A percentile compares a stretch with the other conserved stretches of the same genome.
These are phyloP conservation scores for Pseudogymnoascus sp. DNA, from an alignment of 2,329 filamentous ascomycete species.

Conservation along the genomic window DNA sequence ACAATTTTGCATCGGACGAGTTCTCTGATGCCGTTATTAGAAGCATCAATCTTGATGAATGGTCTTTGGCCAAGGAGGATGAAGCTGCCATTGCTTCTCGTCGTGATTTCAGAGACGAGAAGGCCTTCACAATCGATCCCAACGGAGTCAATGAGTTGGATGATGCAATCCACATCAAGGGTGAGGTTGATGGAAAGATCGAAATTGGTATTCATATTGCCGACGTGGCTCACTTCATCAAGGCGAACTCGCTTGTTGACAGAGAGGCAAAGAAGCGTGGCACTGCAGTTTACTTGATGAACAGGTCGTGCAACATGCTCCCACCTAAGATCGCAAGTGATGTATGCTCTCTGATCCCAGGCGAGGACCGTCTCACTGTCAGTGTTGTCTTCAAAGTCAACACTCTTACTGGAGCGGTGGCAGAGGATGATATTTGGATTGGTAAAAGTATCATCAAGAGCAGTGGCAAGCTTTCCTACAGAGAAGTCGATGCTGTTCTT, in stretches of 20 bases:
- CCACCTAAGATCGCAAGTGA: slow-evolving; percentile 78
- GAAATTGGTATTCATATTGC: slow-evolving; percentile 94
- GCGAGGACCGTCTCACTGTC: slow-evolving; percentile 82
- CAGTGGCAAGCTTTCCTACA: slow-evolving; percentile 72
- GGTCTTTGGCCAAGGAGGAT: slow-evolving; percentile 77
- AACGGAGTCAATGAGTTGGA: slow-evolving; percentile 82
- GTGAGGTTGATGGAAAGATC: slow-evolving; percentile 71
- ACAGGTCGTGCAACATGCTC: slow-evolving; percentile 76
- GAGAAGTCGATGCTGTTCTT: slow-evolving; percentile 77
- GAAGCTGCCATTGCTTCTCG: slow-evolving; percentile 64
- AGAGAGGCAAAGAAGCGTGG: slow-evolving; percentile 97
- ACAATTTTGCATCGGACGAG: slow-evolving; percentile 96
- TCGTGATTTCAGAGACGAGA: slow-evolving; percentile 83
- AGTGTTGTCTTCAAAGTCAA: slow-evolving; percentile 92
- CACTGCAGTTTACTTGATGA: slow-evolving; percentile 89
- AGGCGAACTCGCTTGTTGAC: slow-evolving; percentile 89
- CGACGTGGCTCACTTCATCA: slow-evolving; percentile 94
- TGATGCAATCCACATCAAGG: slow-evolving; percentile 87
- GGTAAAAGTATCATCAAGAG: slow-evolving; percentile 93
- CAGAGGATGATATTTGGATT: slow-evolving; percentile 85
- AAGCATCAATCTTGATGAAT: slow-evolving; percentile 86
- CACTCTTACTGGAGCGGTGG: slow-evolving; percentile 64
- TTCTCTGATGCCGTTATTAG: slow-evolving; percentile 94
- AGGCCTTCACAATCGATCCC: slow-evolving; percentile 85
- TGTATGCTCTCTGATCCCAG: slow-evolving; percentile 77